Evolutionary conservation across 1,139 yeast species (phyloP).

Genomic region (Taphrina deformans): DNA sequence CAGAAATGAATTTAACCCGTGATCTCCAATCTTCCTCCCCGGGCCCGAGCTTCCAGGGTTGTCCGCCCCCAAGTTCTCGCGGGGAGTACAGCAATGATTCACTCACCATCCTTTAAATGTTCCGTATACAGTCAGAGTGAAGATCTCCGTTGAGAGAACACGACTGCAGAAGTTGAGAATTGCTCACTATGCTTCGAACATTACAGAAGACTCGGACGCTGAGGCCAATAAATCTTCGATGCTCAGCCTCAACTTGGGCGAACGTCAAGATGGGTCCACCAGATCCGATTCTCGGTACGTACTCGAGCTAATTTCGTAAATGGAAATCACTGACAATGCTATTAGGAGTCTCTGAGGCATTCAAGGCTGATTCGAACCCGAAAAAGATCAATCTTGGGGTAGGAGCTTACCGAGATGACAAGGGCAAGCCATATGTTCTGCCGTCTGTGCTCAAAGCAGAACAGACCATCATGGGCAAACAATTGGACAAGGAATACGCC

Average conservation of each 20-base stretch:
- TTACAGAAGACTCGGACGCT: slow-evolving; percentile 7
- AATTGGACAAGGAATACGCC: slow-evolving; percentile 86
- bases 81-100: background rate
- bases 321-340: background rate
- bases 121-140: no score
- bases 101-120: background rate
- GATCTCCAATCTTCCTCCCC: background rate
- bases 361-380: slow-evolving; percentile 52
- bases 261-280: slow-evolving; percentile 46
- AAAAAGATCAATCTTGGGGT: slow-evolving; percentile 88
- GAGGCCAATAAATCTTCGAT: slow-evolving; percentile 1
- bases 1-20: background rate
- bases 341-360: slow-evolving; percentile 48
- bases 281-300: slow-evolving; percentile 52
- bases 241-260: slow-evolving; percentile 32
- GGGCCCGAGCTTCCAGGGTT: background rate
- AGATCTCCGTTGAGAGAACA: no score
- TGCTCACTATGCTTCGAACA: slow-evolving; percentile 26
- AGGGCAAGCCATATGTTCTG: slow-evolving; percentile 90
- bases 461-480: slow-evolving; percentile 52
- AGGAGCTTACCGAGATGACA: slow-evolving; percentile 93
- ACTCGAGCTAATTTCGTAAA: background rate
- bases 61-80: background rate
- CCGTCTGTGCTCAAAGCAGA: slow-evolving; percentile 82
- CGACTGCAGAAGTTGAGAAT: no score